phyloP scores from a whole-genome alignment of 352 stramenopile species.

The Peronospora tabacina region DNA sequence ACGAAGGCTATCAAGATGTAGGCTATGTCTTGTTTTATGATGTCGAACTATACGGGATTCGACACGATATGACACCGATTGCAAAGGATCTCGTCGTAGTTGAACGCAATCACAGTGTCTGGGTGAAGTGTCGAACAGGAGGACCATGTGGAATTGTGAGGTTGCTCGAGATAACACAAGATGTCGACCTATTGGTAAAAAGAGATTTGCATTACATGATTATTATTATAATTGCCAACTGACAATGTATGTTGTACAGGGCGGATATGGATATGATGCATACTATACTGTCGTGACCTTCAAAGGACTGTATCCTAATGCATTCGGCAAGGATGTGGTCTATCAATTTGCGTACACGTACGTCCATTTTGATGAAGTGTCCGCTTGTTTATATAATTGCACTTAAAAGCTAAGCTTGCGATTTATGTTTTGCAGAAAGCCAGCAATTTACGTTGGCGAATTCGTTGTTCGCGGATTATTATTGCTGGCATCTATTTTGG shows the following conservation, averaged over 20 bases:
- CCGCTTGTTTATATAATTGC: not conserved
- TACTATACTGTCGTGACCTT: slow-evolving; percentile 60
- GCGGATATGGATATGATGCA: slow-evolving; percentile 49
- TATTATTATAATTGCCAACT: not conserved
- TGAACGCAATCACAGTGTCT: slow-evolving; percentile 72
- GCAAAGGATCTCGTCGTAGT: slow-evolving; percentile 44
- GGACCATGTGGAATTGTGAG: slow-evolving; percentile 39
- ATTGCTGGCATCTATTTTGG: slow-evolving; percentile 51
- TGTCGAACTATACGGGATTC: slow-evolving; percentile 54
- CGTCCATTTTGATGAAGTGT: slow-evolving; percentile 8
- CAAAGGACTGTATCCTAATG: slow-evolving; percentile 67
- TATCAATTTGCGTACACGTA: slow-evolving; percentile 84
- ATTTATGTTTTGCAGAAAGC: slow-evolving; percentile 40
- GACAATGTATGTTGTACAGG: slow-evolving; percentile 23
- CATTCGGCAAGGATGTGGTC: slow-evolving; percentile 49
- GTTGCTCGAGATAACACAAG: slow-evolving; percentile 68
- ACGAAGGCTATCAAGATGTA: slow-evolving; percentile 24
- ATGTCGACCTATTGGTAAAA: slow-evolving; percentile 45
- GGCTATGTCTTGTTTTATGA: slow-evolving; percentile 69
- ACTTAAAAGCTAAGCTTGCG: not conserved
- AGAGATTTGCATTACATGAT: not conserved
- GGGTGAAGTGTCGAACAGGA: slow-evolving; percentile 47
- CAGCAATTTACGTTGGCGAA: slow-evolving; percentile 59
- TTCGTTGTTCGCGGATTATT: slow-evolving; percentile 52
- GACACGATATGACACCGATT: slow-evolving; percentile 30